Conservation (phyloP, 2,329 filamentous ascomycete species). For the Colletotrichum sp. region DNA sequence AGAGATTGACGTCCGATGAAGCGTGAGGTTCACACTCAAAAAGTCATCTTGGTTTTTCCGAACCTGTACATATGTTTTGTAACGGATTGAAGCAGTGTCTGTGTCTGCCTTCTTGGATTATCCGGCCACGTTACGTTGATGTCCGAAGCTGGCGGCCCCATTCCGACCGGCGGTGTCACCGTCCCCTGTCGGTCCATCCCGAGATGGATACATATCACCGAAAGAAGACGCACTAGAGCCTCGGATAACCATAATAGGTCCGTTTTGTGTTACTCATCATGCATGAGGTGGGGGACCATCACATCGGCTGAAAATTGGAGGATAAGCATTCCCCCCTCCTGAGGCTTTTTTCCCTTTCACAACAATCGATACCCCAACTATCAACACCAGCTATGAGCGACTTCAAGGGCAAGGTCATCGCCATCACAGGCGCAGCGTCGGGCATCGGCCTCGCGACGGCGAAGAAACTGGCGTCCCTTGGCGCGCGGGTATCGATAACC, state of each 20-base stretch:
- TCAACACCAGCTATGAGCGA: neutral
- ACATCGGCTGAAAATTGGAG: neutral
- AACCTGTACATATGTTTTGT: too few species aligned
- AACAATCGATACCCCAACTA: neutral
- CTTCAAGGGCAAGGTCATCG: slow-evolving; percentile 45
- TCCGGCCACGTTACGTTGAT: too few species aligned
- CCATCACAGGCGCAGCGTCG: slow-evolving; percentile 51
- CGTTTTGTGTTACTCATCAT: neutral
- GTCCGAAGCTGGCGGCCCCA: neutral
- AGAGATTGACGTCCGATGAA: too few species aligned
- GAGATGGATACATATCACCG: neutral
- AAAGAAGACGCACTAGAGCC: neutral
- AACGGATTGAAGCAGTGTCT: too few species aligned
- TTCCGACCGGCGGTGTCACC: neutral
- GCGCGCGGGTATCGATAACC: slow-evolving; percentile 50
- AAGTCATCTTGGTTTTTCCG: too few species aligned
- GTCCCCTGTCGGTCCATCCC: neutral
- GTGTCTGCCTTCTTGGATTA: too few species aligned
- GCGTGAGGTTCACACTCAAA: too few species aligned
- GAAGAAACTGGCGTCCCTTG: slow-evolving; percentile 44
- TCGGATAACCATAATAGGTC: neutral
- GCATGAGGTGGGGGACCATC: neutral
- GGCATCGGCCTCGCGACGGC: slow-evolving; percentile 57
- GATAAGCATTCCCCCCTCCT: neutral
- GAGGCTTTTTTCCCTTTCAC: neutral